These are phyloP conservation scores for Apiotrichum akiyoshidainum DNA, from an alignment of 1,284 basidiomycete species.

Conservation along the genomic window DNA sequence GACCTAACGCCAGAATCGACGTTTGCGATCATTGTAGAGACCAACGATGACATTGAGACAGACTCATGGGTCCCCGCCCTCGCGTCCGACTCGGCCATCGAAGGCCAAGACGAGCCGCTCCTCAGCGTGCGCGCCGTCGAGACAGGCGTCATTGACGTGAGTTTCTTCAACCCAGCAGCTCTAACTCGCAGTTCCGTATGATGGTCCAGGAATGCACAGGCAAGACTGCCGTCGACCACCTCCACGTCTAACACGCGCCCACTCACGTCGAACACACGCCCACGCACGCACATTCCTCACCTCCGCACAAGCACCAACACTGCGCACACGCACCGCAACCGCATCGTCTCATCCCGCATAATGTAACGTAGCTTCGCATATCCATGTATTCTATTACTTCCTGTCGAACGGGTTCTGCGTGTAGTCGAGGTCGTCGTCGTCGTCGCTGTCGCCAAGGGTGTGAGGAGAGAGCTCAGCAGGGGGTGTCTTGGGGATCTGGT, in stretches of 20 bases:
- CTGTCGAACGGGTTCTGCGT: slow-evolving; percentile 50
- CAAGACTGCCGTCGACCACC: slow-evolving; percentile 33
- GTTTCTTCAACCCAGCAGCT: slow-evolving; percentile 28
- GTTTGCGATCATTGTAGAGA: slow-evolving; percentile 77
- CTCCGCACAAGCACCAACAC: no score
- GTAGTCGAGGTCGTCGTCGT: slow-evolving; percentile 49
- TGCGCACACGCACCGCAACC: not conserved
- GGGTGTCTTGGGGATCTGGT: slow-evolving; percentile 44
- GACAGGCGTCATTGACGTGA: slow-evolving; percentile 78
- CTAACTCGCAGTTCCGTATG: slow-evolving; percentile 37
- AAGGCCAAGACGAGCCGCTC: slow-evolving; percentile 42
- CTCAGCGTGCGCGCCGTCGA: slow-evolving; percentile 71
- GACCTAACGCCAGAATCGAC: slow-evolving; percentile 58
- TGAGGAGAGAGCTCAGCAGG: slow-evolving; percentile 31
- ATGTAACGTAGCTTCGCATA: no score
- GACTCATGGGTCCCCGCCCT: slow-evolving; percentile 52
- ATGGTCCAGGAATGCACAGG: slow-evolving; percentile 47
- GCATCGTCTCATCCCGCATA: no score
- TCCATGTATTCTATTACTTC: slow-evolving; percentile 20
- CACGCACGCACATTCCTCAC: no score
- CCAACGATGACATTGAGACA: slow-evolving; percentile 59
- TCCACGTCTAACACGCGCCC: not conserved
- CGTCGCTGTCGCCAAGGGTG: slow-evolving; percentile 43
- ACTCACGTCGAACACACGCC: no score
- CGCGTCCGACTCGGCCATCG: slow-evolving; percentile 22